Conservation (phyloP, 108 stramenopile species). For the Cylindrotheca closterium region DNA sequence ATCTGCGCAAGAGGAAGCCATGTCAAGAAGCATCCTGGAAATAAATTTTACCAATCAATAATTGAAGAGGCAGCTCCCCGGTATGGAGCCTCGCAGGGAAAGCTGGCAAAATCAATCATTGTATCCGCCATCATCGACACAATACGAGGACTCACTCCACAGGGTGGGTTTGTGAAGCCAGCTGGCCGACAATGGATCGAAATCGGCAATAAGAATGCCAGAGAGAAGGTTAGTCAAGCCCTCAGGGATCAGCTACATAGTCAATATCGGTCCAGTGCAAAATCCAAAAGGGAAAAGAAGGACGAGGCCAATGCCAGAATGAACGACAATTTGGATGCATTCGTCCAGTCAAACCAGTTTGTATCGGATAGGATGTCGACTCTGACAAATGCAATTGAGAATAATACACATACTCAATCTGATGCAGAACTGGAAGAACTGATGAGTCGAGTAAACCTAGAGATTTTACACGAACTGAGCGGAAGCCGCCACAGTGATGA, state of each 20-base stretch:
- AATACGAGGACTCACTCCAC: constrained; percentile 1
- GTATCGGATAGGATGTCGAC: no score
- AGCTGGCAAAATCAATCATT: constrained; percentile 8
- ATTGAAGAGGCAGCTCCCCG: constrained; percentile 1
- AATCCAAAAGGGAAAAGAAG: no score
- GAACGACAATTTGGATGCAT: no score
- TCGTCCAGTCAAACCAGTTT: no score
- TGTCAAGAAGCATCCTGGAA: constrained; percentile 15
- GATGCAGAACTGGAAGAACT: no score
- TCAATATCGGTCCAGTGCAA: constrained; percentile 10
- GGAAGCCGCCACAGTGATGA: no score
- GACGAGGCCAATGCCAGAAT: no score
- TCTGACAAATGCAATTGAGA: no score
- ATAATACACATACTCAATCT: no score
- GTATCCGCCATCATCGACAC: constrained; percentile 10
- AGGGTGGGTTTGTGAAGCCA: constrained; percentile 13
- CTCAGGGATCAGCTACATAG: constrained; percentile 12
- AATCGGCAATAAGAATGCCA: constrained; percentile 11
- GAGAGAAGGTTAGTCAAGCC: constrained; percentile 17
- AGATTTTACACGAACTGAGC: no score
- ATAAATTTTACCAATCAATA: constrained; percentile 4
- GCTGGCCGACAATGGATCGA: constrained; percentile 10
- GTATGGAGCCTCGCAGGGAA: background rate
- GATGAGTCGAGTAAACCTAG: no score
- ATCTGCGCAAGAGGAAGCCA: constrained; percentile 11